Evolutionary conservation across 345 rosid species (phyloP), one percentile per base, ranked within the genome.

Genomic region (Theobroma cacao): DNA sequence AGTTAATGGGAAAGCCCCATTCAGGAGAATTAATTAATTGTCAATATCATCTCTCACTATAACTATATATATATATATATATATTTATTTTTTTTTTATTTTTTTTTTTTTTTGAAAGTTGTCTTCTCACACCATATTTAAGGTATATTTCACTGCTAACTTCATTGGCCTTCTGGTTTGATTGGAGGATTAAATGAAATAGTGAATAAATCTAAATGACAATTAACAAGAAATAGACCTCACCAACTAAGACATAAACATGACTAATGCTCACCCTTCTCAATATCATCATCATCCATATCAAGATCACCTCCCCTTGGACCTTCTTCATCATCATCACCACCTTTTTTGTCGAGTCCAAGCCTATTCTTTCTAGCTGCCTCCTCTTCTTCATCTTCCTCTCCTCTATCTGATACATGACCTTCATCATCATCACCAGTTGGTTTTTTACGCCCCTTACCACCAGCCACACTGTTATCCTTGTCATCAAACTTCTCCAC

Each of bases 331-430:
- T 96, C 99, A 82, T 92, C 97, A 75, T 91, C 98, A 38, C 87
- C 92, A 53, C 77, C 76, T 80, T 78, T 88, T 80, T 88, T 94
- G 78, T 90, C 86, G 56, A 92, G 93, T 76, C 97, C 98, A 26
- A 93, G 94, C 77, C 97, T 94, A 84, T 81, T 94, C 86, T 91
- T 94, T 87, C 99, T 88, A 12, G 92, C 89, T 4, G 86, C 86
- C 89, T 93, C 99, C 58, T 91, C 99, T 50, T 92, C 99, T 75
- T 92, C 97, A 80, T 96, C 99, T 85, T 93, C 99, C 41, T 96
- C 98, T 60, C 94, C 97, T 83, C 72, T 92, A 47, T 96, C 98
- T 22, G 98, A 94, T 30, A 80, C 91, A 45, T 89, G 89, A 68
- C 93, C 99, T 86, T 92, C 98, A 53, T 96, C 98, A 36, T 95